Percentiles rank a stretch among this genome's conserved stretches.
Conservation (phyloP, 352 stramenopile species). For the Albugo candida region DNA sequence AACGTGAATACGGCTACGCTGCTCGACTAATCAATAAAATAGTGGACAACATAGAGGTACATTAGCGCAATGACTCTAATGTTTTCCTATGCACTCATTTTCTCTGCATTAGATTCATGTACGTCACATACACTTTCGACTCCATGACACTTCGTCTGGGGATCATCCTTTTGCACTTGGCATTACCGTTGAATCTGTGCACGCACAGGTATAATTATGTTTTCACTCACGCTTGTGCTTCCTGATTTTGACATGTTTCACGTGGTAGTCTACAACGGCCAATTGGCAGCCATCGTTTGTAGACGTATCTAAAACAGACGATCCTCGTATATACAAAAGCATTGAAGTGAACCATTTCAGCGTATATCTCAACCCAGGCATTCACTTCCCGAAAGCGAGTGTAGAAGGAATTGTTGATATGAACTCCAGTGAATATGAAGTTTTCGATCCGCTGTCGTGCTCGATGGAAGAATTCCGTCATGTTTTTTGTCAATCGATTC, state of each 20-base stretch:
- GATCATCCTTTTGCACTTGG: slow-evolving; percentile 69
- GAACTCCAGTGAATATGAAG: slow-evolving; percentile 40
- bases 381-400: background rate
- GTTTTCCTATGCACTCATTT: background rate
- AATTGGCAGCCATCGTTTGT: slow-evolving; percentile 76
- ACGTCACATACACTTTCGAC: slow-evolving; percentile 62
- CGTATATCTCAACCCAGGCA: slow-evolving; percentile 64
- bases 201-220: slow-evolving; percentile 25
- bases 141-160: slow-evolving; percentile 54
- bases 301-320: slow-evolving; percentile 50
- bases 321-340: slow-evolving; percentile 79
- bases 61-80: background rate
- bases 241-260: too few species aligned
- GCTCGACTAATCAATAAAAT: slow-evolving; percentile 74
- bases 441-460: slow-evolving; percentile 11
- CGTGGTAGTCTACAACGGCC: slow-evolving; percentile 69
- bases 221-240: background rate
- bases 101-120: slow-evolving; percentile 38
- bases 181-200: slow-evolving; percentile 66
- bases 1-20: slow-evolving; percentile 44
- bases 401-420: slow-evolving; percentile 18
- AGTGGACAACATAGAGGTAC: slow-evolving; percentile 74
- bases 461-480: slow-evolving; percentile 57
- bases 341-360: slow-evolving; percentile 77
- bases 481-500: slow-evolving; percentile 58